Evolutionary conservation across 345 rosid species (phyloP).

Genomic region (Eucalyptus sp.): DNA sequence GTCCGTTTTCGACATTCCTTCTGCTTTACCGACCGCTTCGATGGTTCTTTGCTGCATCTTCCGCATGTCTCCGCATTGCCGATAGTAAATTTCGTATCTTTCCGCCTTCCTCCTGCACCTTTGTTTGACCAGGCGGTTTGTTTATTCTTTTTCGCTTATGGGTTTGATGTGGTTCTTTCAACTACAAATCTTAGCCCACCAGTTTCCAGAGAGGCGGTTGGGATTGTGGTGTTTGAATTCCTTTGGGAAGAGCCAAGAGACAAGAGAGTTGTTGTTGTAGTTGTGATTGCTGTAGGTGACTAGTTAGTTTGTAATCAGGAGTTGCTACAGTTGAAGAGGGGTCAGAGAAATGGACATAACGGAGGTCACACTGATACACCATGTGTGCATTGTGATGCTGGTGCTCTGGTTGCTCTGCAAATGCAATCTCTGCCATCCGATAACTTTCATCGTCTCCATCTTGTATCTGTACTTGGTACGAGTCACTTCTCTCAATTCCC

Average conservation of each 20-base stretch:
- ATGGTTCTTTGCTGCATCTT: not conserved
- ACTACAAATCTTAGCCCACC: not conserved
- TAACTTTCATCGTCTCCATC: constrained; percentile 45
- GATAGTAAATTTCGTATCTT: not conserved
- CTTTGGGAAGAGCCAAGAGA: not conserved
- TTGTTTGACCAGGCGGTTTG: not conserved
- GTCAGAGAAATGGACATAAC: constrained; percentile 8
- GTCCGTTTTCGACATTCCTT: not conserved
- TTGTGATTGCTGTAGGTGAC: not conserved
- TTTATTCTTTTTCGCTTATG: not conserved
- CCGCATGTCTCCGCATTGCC: not conserved
- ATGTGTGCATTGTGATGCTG: constrained; percentile 53
- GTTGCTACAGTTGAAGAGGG: not conserved
- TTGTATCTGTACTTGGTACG: constrained; percentile 67
- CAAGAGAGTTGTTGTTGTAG: not conserved
- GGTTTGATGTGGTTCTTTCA: not conserved
- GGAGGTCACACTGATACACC: constrained; percentile 58
- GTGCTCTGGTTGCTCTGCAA: constrained; percentile 55
- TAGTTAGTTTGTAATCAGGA: not conserved
- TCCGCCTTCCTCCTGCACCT: not conserved
- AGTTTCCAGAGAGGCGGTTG: not conserved
- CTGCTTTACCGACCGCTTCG: not conserved
- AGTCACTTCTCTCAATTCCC: not conserved
- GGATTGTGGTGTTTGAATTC: not conserved
- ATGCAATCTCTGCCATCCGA: constrained; percentile 40